A percentile compares a stretch with the other conserved stretches of the same genome.
phyloP scores from a whole-genome alignment of 1,284 basidiomycete species.

The Afroboletus lepidellus region DNA sequence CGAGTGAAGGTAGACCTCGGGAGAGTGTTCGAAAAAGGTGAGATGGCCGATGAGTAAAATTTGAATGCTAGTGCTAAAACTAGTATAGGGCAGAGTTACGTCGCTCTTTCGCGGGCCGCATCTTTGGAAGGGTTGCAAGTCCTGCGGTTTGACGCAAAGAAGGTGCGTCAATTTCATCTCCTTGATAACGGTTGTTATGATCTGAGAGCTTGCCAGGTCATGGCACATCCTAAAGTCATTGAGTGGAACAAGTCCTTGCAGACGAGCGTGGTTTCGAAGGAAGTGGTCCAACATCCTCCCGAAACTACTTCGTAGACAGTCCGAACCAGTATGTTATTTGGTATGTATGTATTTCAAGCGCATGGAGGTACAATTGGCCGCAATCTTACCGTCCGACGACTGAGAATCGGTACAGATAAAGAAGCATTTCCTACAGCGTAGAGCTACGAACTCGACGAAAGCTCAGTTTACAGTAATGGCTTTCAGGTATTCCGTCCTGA shows the following conservation, averaged over 20 bases:
- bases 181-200: not conserved
- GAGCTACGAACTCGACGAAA: not conserved
- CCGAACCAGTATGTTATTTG: constrained; percentile 10
- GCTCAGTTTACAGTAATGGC: constrained; percentile 37
- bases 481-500: constrained; percentile 60
- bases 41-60: not conserved
- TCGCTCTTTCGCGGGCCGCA: constrained; percentile 82
- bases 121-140: constrained; percentile 80
- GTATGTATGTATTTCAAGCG: constrained; percentile 9
- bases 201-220: constrained; percentile 35
- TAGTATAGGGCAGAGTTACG: constrained; percentile 67
- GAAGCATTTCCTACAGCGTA: not conserved
- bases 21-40: constrained; percentile 73
- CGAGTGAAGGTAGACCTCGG: constrained; percentile 64
- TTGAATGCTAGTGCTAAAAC: constrained; percentile 2
- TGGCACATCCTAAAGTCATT: constrained; percentile 52
- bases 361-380: not conserved
- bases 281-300: not conserved
- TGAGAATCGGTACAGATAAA: not conserved
- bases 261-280: not conserved
- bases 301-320: not conserved
- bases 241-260: constrained; percentile 42
- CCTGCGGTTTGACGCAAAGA: constrained; percentile 67
- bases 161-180: constrained; percentile 42
- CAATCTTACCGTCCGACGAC: not conserved